These are phyloP conservation scores for Bryoerythrophyllum caledonicum DNA, from an alignment of 225 moss, liverwort and hornwort genomes.

Conservation along the genomic window DNA sequence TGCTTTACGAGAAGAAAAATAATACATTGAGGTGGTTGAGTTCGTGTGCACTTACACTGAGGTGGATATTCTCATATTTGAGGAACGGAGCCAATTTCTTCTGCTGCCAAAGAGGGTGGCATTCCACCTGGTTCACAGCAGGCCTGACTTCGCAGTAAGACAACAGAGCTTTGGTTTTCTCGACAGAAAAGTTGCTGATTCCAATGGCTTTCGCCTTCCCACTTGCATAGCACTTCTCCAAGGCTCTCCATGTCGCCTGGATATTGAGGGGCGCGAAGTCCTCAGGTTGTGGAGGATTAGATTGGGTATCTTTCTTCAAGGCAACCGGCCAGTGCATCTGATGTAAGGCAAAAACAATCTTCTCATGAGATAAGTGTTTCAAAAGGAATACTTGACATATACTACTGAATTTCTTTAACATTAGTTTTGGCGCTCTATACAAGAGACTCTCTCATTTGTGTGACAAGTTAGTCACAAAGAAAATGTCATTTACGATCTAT, in stretches of 20 bases:
- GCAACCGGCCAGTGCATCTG: slow-evolving; percentile 63
- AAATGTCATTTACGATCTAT: not conserved
- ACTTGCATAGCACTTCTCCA: slow-evolving; percentile 49
- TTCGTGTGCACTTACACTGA: slow-evolving; percentile 44
- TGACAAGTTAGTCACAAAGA: not conserved
- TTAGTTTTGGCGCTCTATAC: not conserved
- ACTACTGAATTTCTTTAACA: not conserved
- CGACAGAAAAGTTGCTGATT: slow-evolving; percentile 49
- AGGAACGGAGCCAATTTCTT: slow-evolving; percentile 46
- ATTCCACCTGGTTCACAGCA: slow-evolving; percentile 64
- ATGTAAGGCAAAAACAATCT: not conserved
- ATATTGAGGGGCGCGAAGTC: slow-evolving; percentile 43
- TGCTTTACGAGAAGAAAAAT: not conserved
- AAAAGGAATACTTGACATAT: not conserved
- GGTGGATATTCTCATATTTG: slow-evolving; percentile 43
- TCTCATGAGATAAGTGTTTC: not conserved
- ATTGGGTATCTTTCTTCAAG: slow-evolving; percentile 42
- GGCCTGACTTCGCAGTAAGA: slow-evolving; percentile 50
- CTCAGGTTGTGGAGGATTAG: slow-evolving; percentile 30
- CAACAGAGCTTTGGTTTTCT: slow-evolving; percentile 42
- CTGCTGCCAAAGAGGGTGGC: slow-evolving; percentile 65
- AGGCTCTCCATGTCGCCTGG: slow-evolving; percentile 45
- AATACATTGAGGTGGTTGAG: slow-evolving; percentile 1
- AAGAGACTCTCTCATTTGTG: not conserved
- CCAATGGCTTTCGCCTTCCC: slow-evolving; percentile 57